Evolutionary conservation across 2,329 filamentous ascomycete genomes (phyloP), one percentile per base, ranked within the genome.

Genomic region (Pseudogymnoascus sp.): DNA sequence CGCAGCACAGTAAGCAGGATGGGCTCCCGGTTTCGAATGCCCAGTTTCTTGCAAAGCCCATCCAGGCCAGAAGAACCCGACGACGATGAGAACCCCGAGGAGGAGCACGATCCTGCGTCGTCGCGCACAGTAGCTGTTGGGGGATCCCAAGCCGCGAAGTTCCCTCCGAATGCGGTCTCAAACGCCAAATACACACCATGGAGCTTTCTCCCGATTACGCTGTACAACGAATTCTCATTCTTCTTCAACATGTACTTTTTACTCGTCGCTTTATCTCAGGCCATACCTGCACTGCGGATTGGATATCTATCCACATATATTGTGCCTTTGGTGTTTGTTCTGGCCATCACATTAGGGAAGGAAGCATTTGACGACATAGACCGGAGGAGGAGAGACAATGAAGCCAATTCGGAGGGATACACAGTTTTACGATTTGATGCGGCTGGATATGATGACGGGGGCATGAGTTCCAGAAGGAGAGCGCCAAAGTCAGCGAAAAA

Each of bases 171-270:
- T 74, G 83, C 91, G 61, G 84, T 99, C 57, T 97, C 93, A 35
- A 97, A 99, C 72, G 93, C 94, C 61, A 99, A 97, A 79, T 99
- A 99, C 74, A 97, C 93, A 30, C 86, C 92, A 1, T 88, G 92
- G 78, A 96, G 89, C 59, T 99, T 99, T 74, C 81, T 99, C 12
- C 95, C 95, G 2, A 81, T 93, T 59, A 99, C 94, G 0, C 79
- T 99, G 20, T 99, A 97, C 76, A 97, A 97, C 76, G 94, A 99
- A 72, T 99, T 99, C 73, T 97, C 93, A 63, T 99, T 97, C 78
- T 99, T 99, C 77, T 96, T 99, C 81, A 99, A 99, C 81, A 90
- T 97, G 79, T 99, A 99, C 73, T 99, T 99, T 73, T 79, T 99
- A 61, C 85, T 97, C 25, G 94, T 99, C 58, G 95, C 94, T 6